A percentile compares a stretch with the other conserved stretches of the same genome.
Conservation (phyloP, 2,329 filamentous ascomycete genomes). For the Setomelanomma holmii region DNA sequence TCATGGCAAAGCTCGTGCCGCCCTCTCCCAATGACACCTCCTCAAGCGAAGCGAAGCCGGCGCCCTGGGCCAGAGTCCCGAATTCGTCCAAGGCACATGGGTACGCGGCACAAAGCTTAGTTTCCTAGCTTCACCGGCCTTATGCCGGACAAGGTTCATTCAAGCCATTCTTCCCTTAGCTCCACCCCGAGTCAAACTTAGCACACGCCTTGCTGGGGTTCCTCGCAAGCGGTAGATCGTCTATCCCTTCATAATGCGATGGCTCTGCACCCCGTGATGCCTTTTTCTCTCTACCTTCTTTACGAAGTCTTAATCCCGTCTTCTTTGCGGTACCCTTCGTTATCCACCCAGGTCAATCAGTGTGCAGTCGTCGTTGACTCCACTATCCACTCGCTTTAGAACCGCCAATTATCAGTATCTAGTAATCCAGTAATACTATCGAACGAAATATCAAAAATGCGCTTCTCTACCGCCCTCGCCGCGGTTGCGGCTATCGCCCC, state of each 20-base stretch:
- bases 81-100: constrained; percentile 16
- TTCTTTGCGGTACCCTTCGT: constrained; percentile 23
- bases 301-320: constrained; percentile 22
- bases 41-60: constrained; percentile 22
- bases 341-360: constrained; percentile 30
- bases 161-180: constrained; percentile 16
- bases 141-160: constrained; percentile 16
- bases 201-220: constrained; percentile 25
- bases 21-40: constrained; percentile 14
- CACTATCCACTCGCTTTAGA: constrained; percentile 41
- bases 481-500: constrained; percentile 38
- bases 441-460: constrained; percentile 32
- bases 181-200: constrained; percentile 27
- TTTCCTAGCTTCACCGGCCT: constrained; percentile 16
- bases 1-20: constrained; percentile 12
- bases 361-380: constrained; percentile 33
- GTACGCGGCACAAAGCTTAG: constrained; percentile 11
- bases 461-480: constrained; percentile 41
- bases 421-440: constrained; percentile 36
- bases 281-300: constrained; percentile 22
- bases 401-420: constrained; percentile 15
- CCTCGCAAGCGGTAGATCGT: constrained; percentile 20
- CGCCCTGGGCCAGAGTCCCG: constrained; percentile 19
- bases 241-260: constrained; percentile 28
- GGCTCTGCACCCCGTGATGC: constrained; percentile 10